Base-by-base conservation (phyloP, 176 grass and related monocot species). In the Chrysopogon serrulatus region DNA sequence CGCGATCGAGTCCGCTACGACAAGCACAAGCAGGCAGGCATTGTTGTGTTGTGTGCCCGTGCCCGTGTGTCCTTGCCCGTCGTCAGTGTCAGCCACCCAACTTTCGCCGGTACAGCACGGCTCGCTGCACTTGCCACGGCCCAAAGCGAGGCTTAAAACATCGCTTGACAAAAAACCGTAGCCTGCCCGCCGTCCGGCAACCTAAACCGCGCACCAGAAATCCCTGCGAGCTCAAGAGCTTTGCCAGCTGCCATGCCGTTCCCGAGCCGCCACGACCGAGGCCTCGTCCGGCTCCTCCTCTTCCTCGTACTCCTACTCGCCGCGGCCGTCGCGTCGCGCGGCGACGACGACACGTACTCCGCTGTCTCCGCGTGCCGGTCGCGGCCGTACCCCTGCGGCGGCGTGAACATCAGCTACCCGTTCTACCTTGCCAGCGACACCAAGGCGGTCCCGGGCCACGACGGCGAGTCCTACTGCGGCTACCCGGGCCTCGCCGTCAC, bases 331-430 rank as follows among this genome's bases (percentile, higher is more conserved):
- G 54, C 30, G 21, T 21, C 57, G 15, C 65, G 36, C 79, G 1
- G 30, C 12, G 80, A 62, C 14, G 35, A 32, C 23, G 63, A 24
- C 48, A 24, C 34, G 10, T 71, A 64, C 71, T n/a, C n/a, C n/a
- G 36, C 15, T 4, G 10, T 5, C 27, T 32, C 57, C 15, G 31
- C 15, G 34, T 90, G 88, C 84, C 87, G 62, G 57, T 5, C 8
- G n/a, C 54, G 33, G 24, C 44, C 79, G 21, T 35, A 11, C 87
- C n/a, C 15, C 67, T 92, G 90, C 84, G 87, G 90, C 63, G 2
- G 4, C 61, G 80, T 92, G 17, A 56, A 8, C 79, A 81, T 92
- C 59, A 77, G 3, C 49, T 92, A 92, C 73, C 90, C 90, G 26
- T 92, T 92, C 72, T 65, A 69, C 65, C 79, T 92, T 0, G 71